phyloP scores from a whole-genome alignment of 345 rosid genomes.

The Combretum micranthum region DNA sequence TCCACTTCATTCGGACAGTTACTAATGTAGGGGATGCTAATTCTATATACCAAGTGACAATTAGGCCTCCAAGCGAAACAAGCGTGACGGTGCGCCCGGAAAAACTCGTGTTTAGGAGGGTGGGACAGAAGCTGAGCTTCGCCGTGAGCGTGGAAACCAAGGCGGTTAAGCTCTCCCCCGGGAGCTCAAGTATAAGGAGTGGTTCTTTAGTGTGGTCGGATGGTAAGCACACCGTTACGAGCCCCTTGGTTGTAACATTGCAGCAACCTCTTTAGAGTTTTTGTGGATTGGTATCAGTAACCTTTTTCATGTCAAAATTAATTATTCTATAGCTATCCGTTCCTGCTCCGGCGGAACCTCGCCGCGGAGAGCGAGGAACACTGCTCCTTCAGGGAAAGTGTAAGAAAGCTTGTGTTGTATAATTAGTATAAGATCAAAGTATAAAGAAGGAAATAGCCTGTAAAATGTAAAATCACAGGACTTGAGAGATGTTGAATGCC shows the following conservation, averaged over 20 bases:
- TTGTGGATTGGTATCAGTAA: no score
- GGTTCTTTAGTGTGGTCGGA: slow-evolving; percentile 84
- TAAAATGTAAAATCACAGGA: no score
- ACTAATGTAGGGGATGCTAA: slow-evolving; percentile 71
- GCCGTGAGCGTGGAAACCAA: slow-evolving; percentile 43
- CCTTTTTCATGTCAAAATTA: no score
- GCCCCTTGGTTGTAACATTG: slow-evolving; percentile 80
- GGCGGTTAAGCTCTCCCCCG: slow-evolving; percentile 46
- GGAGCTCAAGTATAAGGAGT: slow-evolving; percentile 44
- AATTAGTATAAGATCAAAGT: no score
- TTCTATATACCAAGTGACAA: slow-evolving; percentile 38
- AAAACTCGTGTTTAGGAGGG: slow-evolving; percentile 49
- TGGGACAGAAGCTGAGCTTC: slow-evolving; percentile 70
- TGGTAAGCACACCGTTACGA: slow-evolving; percentile 67
- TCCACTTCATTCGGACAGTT: slow-evolving; percentile 68
- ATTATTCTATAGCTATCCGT: no score
- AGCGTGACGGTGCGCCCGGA: slow-evolving; percentile 55
- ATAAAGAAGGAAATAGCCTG: no score
- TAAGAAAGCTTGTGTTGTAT: no score
- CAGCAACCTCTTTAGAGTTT: slow-evolving; percentile 69
- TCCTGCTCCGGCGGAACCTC: no score
- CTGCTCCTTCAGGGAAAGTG: no score
- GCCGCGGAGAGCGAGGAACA: no score
- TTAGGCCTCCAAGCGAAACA: slow-evolving; percentile 53
- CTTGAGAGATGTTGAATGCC: no score